phyloP scores from a whole-genome alignment of 176 grass and related monocot species.

The Melocanna baccifera region DNA sequence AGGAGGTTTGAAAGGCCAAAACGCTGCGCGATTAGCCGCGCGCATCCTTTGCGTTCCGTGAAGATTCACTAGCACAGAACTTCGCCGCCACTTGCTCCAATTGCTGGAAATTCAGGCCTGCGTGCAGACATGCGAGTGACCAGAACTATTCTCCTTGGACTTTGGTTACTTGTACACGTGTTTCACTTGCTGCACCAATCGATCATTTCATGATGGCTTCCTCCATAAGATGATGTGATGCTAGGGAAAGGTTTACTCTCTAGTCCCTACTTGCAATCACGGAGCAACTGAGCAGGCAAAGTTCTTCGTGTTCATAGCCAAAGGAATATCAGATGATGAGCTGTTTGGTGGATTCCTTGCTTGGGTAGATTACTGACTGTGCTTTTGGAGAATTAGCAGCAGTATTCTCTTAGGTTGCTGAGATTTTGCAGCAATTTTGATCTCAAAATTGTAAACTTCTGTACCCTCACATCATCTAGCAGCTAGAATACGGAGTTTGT shows the following conservation, averaged over 20 bases:
- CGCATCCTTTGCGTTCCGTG: background rate
- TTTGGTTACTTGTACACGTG: background rate
- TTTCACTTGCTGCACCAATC: background rate
- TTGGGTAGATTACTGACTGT: background rate
- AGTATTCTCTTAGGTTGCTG: too few species aligned
- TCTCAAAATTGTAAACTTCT: background rate
- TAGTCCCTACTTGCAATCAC: background rate
- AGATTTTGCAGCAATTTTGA: background rate
- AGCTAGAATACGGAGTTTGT: background rate
- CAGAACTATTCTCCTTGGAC: background rate
- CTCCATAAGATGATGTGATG: background rate
- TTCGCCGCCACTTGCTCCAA: background rate
- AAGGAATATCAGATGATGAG: background rate
- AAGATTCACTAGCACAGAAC: background rate
- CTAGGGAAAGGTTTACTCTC: background rate
- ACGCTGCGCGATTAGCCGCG: constrained; percentile 15
- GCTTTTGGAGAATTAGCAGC: background rate
- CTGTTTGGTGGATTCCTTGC: background rate
- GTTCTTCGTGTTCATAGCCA: background rate
- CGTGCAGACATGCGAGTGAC: background rate
- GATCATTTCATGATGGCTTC: background rate
- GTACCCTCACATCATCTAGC: background rate
- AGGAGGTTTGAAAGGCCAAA: constrained; percentile 4
- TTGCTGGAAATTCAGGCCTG: background rate
- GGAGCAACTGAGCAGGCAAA: background rate